A percentile compares a stretch with the other conserved stretches of the same genome.
These are phyloP conservation scores for Pythium myriotylum DNA, from an alignment of 352 stramenopile genomes.

Conservation along the genomic window DNA sequence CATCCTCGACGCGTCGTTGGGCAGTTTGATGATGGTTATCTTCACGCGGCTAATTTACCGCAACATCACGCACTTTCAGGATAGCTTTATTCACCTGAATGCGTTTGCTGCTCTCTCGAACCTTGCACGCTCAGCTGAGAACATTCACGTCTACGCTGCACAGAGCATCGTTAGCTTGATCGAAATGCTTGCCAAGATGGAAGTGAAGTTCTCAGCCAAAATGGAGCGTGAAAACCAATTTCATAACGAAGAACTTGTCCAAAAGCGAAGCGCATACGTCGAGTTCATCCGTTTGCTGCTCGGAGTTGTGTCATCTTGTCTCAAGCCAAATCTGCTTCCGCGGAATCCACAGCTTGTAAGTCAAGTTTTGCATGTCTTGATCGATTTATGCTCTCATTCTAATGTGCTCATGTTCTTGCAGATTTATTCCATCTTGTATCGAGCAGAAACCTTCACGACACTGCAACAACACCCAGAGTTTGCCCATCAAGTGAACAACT, in stretches of 20 bases:
- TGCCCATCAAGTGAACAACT: constrained; percentile 57
- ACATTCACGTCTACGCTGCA: constrained; percentile 72
- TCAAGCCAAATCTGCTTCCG: constrained; percentile 66
- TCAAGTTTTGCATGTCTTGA: constrained; percentile 4
- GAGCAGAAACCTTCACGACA: constrained; percentile 53
- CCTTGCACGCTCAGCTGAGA: constrained; percentile 66
- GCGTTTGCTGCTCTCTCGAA: constrained; percentile 77
- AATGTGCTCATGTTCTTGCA: constrained; percentile 3
- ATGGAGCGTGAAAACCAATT: constrained; percentile 45
- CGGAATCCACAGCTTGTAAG: constrained; percentile 78
- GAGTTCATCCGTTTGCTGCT: constrained; percentile 78
- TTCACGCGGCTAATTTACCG: constrained; percentile 74
- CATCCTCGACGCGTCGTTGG: constrained; percentile 74
- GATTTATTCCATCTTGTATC: constrained; percentile 87
- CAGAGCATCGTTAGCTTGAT: constrained; percentile 72
- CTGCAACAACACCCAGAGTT: constrained; percentile 69
- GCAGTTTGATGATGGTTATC: constrained; percentile 77
- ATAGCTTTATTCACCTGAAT: constrained; percentile 80
- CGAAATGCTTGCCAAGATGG: constrained; percentile 79
- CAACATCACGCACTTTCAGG: constrained; percentile 83
- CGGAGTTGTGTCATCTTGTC: constrained; percentile 61
- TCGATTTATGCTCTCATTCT: too few relatives aligned
- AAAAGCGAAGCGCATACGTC: constrained; percentile 68
- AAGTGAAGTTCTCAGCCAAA: constrained; percentile 53
- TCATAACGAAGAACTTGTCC: constrained; percentile 47